phyloP scores from a whole-genome alignment of 2,329 filamentous ascomycete genomes.

The Decorospora gaudefroyi region DNA sequence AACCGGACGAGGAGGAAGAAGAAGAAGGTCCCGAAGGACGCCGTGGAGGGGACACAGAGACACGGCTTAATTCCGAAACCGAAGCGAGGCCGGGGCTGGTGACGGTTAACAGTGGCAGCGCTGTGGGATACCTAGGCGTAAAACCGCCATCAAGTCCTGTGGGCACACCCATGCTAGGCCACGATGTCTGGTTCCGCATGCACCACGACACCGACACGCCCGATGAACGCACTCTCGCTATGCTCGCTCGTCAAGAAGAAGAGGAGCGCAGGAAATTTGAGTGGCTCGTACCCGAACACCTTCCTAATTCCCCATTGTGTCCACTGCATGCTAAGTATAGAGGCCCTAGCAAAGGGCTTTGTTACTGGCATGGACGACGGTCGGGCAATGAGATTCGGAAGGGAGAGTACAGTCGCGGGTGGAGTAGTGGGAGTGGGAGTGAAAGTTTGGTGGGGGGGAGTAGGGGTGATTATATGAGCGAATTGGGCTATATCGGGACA shows the following conservation, averaged over 20 bases:
- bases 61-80: constrained; percentile 2
- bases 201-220: constrained; percentile 8
- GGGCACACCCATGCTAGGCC: constrained; percentile 8
- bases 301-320: constrained; percentile 52
- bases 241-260: constrained; percentile 17
- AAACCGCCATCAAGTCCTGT: constrained; percentile 7
- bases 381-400: constrained; percentile 34
- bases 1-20: constrained; percentile 14
- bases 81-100: constrained; percentile 10
- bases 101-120: background rate
- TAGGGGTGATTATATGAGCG: constrained; percentile 4
- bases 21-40: constrained; percentile 35
- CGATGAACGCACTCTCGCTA: constrained; percentile 12
- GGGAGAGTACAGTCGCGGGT: constrained; percentile 10
- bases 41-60: background rate
- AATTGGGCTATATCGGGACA: background rate
- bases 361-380: constrained; percentile 48
- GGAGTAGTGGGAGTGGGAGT: constrained; percentile 4
- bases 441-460: constrained; percentile 8
- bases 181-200: constrained; percentile 24
- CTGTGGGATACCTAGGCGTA: constrained; percentile 16
- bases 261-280: constrained; percentile 44
- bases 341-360: constrained; percentile 47
- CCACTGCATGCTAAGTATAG: constrained; percentile 49
- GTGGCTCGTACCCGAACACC: constrained; percentile 52